These are phyloP conservation scores for Arthrobotrys sphaeroides DNA, from an alignment of 2,329 filamentous ascomycete species.

Conservation along the genomic window DNA sequence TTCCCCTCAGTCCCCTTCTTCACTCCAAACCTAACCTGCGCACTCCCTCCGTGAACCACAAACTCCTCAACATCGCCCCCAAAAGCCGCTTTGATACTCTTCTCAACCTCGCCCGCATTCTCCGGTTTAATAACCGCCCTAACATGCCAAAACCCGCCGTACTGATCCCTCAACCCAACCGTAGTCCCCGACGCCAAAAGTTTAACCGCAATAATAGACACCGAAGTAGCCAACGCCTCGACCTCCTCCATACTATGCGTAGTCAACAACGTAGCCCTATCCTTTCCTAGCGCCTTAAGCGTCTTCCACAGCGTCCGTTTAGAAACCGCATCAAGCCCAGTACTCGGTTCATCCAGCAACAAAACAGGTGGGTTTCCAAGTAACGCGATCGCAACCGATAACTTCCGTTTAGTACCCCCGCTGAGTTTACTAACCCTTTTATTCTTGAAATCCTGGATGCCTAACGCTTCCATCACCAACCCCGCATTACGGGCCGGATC, in stretches of 20 bases:
- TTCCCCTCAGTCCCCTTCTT: slow-evolving; percentile 33
- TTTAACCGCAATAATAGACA: slow-evolving; percentile 60
- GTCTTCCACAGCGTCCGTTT: slow-evolving; percentile 61
- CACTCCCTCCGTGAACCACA: slow-evolving; percentile 18
- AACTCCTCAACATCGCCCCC: slow-evolving; percentile 20
- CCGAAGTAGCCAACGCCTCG: slow-evolving; percentile 59
- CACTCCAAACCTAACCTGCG: slow-evolving; percentile 42
- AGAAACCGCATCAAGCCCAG: slow-evolving; percentile 59
- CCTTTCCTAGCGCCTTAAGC: slow-evolving; percentile 57
- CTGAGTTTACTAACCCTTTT: slow-evolving; percentile 58
- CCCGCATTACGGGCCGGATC: slow-evolving; percentile 58
- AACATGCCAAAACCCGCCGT: slow-evolving; percentile 49
- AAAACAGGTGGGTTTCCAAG: slow-evolving; percentile 59
- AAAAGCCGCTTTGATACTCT: slow-evolving; percentile 6
- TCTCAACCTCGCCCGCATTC: not conserved
- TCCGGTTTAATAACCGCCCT: slow-evolving; percentile 16
- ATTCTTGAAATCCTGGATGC: slow-evolving; percentile 57
- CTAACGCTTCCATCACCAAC: slow-evolving; percentile 58
- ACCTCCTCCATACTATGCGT: slow-evolving; percentile 62
- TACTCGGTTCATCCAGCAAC: slow-evolving; percentile 60
- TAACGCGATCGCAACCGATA: slow-evolving; percentile 60
- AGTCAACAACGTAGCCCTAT: slow-evolving; percentile 60
- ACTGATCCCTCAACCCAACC: slow-evolving; percentile 29
- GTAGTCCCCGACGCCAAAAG: slow-evolving; percentile 59
- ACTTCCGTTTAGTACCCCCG: slow-evolving; percentile 59